Evolutionary conservation across 495 filamentous ascomycete species (phyloP), one percentile per base, ranked within the genome.

Genomic region (Emericellopsis terricola): DNA sequence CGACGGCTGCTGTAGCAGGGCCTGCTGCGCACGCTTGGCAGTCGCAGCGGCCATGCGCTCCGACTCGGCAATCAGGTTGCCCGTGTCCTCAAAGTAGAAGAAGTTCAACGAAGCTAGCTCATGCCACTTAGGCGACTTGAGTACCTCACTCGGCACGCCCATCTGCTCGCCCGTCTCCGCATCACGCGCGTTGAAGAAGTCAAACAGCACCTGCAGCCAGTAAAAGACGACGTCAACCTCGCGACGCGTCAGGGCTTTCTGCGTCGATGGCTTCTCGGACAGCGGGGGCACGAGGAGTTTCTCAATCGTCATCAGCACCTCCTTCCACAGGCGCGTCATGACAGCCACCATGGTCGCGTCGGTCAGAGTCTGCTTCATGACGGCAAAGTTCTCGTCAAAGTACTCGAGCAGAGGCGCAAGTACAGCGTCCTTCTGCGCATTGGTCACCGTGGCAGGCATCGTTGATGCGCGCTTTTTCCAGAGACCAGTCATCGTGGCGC

Each of bases 261-360:
- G 91, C 39, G 71, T 70, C 3, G 87, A 94, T 8, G 76, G 81
- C 47, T 99, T 96, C 51, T 99, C 91, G 4, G 86, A 94, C 8
- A 99, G 62, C 7, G 91, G 89, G 28, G 91, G 91, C 2, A 99
- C 87, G 29, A 99, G 65, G 3, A 99, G 63, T 10, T 69, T 68
- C 55, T 99, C 91, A 38, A 96, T 78, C 1, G 86, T 91, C 20
- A 80, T 71, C 3, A 99, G 65, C 8, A 94, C 85, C 54, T 94
- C 91, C 52, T 99, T 99, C 91, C 91, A 99, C 10, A 99, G 55
- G 26, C 91, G 73, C 16, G 83, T 89, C 91, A 99, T 99, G 38
- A 99, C 86, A 54, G 85, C 81, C 38, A 80, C 69, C 89, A 99
- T 93, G 29, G 91, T 86, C 33, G 82, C 72, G 21, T 78, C 76